Conservation (phyloP, 2,329 filamentous ascomycete genomes). For the Cladosporium sp. region DNA sequence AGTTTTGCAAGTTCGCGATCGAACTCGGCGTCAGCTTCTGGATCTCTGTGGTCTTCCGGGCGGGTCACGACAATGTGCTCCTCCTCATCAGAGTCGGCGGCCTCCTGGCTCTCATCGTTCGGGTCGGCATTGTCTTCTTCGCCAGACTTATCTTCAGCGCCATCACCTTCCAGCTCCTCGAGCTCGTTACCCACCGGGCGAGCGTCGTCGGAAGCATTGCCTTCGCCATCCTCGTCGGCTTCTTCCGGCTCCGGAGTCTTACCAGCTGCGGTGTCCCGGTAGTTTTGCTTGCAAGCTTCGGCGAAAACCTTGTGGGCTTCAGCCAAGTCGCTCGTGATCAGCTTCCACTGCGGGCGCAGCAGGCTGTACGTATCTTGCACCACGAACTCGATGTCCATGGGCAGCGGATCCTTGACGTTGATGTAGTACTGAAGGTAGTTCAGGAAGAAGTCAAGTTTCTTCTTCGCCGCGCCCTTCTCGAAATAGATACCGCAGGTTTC, state of each 20-base stretch:
- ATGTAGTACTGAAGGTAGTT: constrained; percentile 98
- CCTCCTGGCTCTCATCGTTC: constrained; percentile 49
- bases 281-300: constrained; percentile 82
- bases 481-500: constrained; percentile 97
- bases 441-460: constrained; percentile 96
- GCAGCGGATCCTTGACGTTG: constrained; percentile 77
- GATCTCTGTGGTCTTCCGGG: constrained; percentile 82
- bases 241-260: constrained; percentile 67
- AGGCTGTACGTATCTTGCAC: constrained; percentile 85
- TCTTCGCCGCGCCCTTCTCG: constrained; percentile 84
- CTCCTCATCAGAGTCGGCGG: constrained; percentile 61
- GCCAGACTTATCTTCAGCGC: constrained; percentile 45
- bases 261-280: constrained; percentile 69
- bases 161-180: constrained; percentile 53
- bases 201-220: constrained; percentile 60
- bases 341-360: constrained; percentile 86
- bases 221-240: constrained; percentile 28
- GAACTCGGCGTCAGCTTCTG: constrained; percentile 93
- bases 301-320: constrained; percentile 81
- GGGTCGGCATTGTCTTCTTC: constrained; percentile 47
- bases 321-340: constrained; percentile 64
- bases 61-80: constrained; percentile 89
- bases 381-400: constrained; percentile 96
- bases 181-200: constrained; percentile 58
- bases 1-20: constrained; percentile 96